Evolutionary conservation across 2,329 filamentous ascomycete genomes (phyloP).

Genomic region (Lachnellula hyalina): DNA sequence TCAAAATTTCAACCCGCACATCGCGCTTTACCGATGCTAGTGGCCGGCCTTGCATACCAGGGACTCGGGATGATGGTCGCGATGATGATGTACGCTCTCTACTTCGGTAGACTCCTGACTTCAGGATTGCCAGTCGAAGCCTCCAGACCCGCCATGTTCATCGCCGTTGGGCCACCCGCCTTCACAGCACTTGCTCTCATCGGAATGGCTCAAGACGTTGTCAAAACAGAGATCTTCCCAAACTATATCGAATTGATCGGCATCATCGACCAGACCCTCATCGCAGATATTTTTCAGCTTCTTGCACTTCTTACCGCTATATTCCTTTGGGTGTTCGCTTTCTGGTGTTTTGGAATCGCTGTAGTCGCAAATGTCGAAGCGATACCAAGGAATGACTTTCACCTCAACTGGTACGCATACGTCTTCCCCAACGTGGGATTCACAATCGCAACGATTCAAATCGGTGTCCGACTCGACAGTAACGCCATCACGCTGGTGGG

Average conservation of each 20-base stretch:
- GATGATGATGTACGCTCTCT: constrained; percentile 66
- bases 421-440: constrained; percentile 59
- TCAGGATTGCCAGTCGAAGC: constrained; percentile 55
- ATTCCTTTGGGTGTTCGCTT: constrained; percentile 57
- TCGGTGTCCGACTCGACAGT: constrained; percentile 43
- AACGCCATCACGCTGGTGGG: constrained; percentile 37
- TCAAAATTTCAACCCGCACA: constrained; percentile 52
- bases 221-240: constrained; percentile 18
- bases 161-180: constrained; percentile 65
- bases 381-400: constrained; percentile 46
- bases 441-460: constrained; percentile 49
- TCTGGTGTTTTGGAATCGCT: constrained; percentile 47
- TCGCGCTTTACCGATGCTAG: constrained; percentile 55
- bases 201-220: constrained; percentile 45
- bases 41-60: constrained; percentile 62
- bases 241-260: constrained; percentile 32
- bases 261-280: constrained; percentile 39
- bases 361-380: constrained; percentile 32
- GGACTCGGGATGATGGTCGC: constrained; percentile 63
- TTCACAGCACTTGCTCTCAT: constrained; percentile 69
- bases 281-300: constrained; percentile 30
- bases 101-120: constrained; percentile 60
- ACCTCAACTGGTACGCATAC: constrained; percentile 59
- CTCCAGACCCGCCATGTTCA: constrained; percentile 65
- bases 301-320: constrained; percentile 41